Conservation (phyloP, 2,329 filamentous ascomycete genomes). For the Phaeophleospora eucalypticola region DNA sequence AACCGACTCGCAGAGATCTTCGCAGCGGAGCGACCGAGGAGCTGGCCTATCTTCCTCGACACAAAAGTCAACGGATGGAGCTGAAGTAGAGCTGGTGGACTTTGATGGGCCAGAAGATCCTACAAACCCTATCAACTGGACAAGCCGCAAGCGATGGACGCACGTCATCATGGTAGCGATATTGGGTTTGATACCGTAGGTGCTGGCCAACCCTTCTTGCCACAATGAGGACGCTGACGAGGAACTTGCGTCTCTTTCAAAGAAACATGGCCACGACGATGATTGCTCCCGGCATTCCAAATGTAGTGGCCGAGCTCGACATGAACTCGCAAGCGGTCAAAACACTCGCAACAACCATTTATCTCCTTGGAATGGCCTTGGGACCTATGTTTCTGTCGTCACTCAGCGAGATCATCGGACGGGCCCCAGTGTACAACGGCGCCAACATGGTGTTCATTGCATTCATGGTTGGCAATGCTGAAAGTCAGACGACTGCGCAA, state of each 20-base stretch:
- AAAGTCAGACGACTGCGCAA: background rate
- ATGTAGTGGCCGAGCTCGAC: background rate
- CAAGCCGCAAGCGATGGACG: background rate
- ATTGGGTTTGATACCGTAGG: background rate
- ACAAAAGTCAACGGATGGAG: background rate
- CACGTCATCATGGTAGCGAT: background rate
- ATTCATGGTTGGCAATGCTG: background rate
- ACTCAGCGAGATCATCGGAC: background rate
- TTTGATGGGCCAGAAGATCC: too few species aligned
- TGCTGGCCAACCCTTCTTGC: too few species aligned
- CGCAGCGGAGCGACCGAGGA: too few species aligned
- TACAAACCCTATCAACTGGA: background rate
- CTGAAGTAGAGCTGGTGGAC: too few species aligned
- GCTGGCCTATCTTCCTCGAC: background rate
- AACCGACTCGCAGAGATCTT: background rate
- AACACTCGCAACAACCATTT: background rate
- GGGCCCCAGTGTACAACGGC: background rate
- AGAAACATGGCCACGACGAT: background rate
- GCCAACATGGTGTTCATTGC: background rate
- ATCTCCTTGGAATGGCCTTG: background rate
- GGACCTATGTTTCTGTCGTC: background rate
- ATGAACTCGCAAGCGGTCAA: background rate
- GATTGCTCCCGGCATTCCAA: background rate
- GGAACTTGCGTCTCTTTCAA: too few species aligned
- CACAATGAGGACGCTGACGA: too few species aligned